Conservation (phyloP, 1,284 basidiomycete species). For the Austroboletus novae-zelandiae region DNA sequence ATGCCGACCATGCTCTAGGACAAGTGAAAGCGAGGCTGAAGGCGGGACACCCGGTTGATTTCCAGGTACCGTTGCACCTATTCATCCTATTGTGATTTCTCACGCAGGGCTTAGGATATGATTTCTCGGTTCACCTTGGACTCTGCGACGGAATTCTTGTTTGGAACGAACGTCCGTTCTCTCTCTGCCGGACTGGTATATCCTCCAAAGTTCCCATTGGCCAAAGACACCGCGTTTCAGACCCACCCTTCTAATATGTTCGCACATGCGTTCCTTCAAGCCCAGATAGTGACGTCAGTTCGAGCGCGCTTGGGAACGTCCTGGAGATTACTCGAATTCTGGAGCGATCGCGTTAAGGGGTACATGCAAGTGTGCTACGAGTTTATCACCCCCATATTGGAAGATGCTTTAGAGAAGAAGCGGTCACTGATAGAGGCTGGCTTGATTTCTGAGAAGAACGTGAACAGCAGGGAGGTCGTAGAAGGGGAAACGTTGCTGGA, state of each 20-base stretch:
- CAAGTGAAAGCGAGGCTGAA: constrained; percentile 40
- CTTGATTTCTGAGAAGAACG: constrained; percentile 9
- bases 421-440: background rate
- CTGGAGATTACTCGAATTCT: background rate
- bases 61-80: constrained; percentile 36
- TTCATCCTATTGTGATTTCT: background rate
- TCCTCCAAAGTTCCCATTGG: background rate
- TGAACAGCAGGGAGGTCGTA: constrained; percentile 18
- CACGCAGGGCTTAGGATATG: constrained; percentile 28
- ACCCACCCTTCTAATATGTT: background rate
- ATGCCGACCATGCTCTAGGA: constrained; percentile 40
- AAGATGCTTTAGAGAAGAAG: background rate
- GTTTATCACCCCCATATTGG: background rate
- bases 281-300: background rate
- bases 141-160: constrained; percentile 38
- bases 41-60: constrained; percentile 48
- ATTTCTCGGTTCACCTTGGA: constrained; percentile 41
- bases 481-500: constrained; percentile 32
- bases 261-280: background rate
- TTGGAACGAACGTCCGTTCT: background rate
- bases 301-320: background rate
- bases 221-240: background rate
- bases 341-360: background rate
- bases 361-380: background rate
- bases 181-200: background rate